phyloP scores from a whole-genome alignment of 2,329 filamentous ascomycete species.

The Calonectria crousiana region DNA sequence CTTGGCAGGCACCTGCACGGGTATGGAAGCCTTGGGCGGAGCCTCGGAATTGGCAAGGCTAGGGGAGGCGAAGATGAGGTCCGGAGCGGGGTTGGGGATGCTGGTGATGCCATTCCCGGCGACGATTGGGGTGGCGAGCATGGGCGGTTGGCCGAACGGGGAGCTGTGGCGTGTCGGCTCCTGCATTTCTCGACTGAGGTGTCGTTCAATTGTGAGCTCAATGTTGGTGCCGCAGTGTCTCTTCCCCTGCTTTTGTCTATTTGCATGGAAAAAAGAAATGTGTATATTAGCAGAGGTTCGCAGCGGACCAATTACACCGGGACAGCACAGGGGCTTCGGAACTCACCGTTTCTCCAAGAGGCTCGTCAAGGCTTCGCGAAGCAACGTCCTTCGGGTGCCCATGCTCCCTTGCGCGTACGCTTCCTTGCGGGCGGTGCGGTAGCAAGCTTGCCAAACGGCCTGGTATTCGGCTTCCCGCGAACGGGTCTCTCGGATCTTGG shows the following conservation, averaged over 20 bases:
- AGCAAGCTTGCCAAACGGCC: slow-evolving; percentile 40
- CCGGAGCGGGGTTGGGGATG: neutral
- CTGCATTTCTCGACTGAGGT: slow-evolving; percentile 32
- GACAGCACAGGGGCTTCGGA: neutral
- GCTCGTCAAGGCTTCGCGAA: slow-evolving; percentile 8
- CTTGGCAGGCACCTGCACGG: neutral
- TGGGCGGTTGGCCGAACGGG: neutral
- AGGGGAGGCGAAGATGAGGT: neutral
- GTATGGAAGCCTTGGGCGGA: neutral
- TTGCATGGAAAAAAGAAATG: too few relatives aligned
- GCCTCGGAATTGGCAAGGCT: neutral
- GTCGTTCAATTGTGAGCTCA: slow-evolving; percentile 32
- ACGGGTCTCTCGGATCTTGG: slow-evolving; percentile 10
- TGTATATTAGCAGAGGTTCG: neutral
- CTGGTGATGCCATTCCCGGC: neutral
- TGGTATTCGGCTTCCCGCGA: slow-evolving; percentile 42
- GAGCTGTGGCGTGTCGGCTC: neutral
- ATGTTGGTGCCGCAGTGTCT: slow-evolving; percentile 29
- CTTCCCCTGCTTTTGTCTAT: slow-evolving; percentile 28
- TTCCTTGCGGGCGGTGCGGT: slow-evolving; percentile 29
- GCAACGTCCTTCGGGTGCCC: slow-evolving; percentile 17
- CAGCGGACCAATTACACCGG: neutral
- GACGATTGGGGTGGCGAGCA: neutral
- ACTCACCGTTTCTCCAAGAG: slow-evolving; percentile 34
- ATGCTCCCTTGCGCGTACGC: slow-evolving; percentile 24